Evolutionary conservation across 1,284 basidiomycete genomes (phyloP), one percentile per base, ranked within the genome.

Genomic region (Malassezia psittaci): DNA sequence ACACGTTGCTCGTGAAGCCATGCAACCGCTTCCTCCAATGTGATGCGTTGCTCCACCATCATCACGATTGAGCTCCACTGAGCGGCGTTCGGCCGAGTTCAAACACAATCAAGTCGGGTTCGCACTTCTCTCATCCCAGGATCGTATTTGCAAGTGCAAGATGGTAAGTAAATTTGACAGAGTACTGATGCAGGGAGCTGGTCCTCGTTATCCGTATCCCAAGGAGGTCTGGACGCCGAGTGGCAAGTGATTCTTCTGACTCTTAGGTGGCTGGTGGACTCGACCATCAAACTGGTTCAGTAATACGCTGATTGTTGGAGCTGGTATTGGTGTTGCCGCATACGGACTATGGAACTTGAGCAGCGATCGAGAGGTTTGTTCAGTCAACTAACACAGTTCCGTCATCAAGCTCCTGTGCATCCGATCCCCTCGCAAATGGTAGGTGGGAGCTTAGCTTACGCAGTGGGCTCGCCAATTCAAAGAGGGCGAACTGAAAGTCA

Each of bases 161-260:
- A 54, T 54, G 52, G 52, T 54, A 33, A 38, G 52, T 54, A 9
- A 29, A 29, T n/a, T 6, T 12, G 21, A 29, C 44, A 21, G 41
- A 7, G 15, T 5, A 29, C 52, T 54, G 24, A 54, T 43, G 44
- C 52, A 70, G 65, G 75, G 74, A 61, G 76, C 72, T 59, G 75
- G 76, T 55, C 73, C 74, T 62, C 79, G 78, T 61, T 81, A 78
- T 69, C 79, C 79, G 50, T 81, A 77, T 74, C 80, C 80, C 32
- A 81, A 80, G 74, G 79, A 80, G 68, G 80, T 81, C 57, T 81
- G 79, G 79, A 76, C 77, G 44, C 79, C 79, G 48, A 71, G 77
- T 59, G 51, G 63, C 62, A 52, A 15, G 57, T 59, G 34, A 18
- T n/a, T 34, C 39, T n/a, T 51, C 54, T 33, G 18, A 24, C 21